A percentile compares a stretch with the other conserved stretches of the same genome.
These are phyloP conservation scores for Jasminum sambac DNA, from an alignment of 257 asterid genomes.

Conservation along the genomic window DNA sequence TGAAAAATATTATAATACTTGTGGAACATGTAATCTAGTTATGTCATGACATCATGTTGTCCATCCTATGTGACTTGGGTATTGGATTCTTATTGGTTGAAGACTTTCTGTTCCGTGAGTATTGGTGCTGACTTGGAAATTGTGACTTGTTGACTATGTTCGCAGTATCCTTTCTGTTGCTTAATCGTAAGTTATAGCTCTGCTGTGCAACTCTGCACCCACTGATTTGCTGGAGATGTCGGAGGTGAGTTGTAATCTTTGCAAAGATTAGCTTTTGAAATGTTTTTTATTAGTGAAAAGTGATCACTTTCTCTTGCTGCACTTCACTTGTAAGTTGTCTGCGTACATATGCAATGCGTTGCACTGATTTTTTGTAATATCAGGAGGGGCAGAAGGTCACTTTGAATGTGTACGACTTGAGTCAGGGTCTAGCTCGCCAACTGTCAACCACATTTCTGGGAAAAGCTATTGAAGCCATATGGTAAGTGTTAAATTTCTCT, in stretches of 20 bases:
- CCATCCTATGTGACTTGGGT: neutral
- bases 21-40: neutral
- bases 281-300: neutral
- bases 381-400: slow-evolving; percentile 84
- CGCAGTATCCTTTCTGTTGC: slow-evolving; percentile 26
- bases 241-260: slow-evolving; percentile 39
- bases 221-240: slow-evolving; percentile 44
- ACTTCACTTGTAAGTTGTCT: neutral
- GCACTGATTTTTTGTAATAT: slow-evolving; percentile 22
- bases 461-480: slow-evolving; percentile 88
- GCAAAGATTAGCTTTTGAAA: neutral
- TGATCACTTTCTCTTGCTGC: neutral
- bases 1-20: neutral
- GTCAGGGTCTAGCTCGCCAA: slow-evolving; percentile 95
- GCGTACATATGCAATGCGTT: neutral
- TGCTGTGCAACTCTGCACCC: too few relatives aligned
- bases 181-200: neutral
- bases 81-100: slow-evolving; percentile 23
- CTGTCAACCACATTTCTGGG: slow-evolving; percentile 79
- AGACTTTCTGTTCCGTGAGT: neutral
- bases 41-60: too few relatives aligned
- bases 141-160: neutral
- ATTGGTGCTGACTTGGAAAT: neutral
- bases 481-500: slow-evolving; percentile 44
- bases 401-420: slow-evolving; percentile 84